These are phyloP conservation scores for Pilasporangium apinafurcum DNA, from an alignment of 352 stramenopile species.

Conservation along the genomic window DNA sequence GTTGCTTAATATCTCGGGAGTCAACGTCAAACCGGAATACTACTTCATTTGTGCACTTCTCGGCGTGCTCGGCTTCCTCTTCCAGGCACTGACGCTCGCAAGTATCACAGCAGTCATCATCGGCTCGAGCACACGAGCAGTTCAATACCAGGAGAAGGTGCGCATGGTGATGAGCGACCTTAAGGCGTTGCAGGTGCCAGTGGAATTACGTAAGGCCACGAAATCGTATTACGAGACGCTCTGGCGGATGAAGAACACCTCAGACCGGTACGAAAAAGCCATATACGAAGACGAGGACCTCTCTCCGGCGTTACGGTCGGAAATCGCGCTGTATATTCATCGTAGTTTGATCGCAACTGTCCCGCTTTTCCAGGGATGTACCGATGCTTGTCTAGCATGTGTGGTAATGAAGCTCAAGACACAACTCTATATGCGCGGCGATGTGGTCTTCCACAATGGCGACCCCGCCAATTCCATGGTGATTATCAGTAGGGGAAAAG, in stretches of 20 bases:
- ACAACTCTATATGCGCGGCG: constrained; percentile 50
- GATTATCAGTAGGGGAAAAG: constrained; percentile 56
- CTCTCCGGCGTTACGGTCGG: constrained; percentile 36
- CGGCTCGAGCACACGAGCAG: constrained; percentile 29
- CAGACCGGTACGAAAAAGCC: constrained; percentile 54
- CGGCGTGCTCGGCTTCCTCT: constrained; percentile 38
- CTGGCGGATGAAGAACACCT: constrained; percentile 65
- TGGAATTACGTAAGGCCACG: constrained; percentile 39
- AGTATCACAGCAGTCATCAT: constrained; percentile 49
- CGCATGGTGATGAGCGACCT: constrained; percentile 56
- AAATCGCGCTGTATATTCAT: constrained; percentile 63
- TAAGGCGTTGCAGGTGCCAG: constrained; percentile 47
- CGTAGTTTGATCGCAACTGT: constrained; percentile 42
- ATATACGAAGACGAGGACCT: constrained; percentile 69
- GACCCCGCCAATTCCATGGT: constrained; percentile 53
- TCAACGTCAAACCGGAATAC: constrained; percentile 24
- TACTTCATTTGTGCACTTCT: constrained; percentile 32
- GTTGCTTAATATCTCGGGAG: constrained; percentile 42
- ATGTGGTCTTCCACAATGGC: constrained; percentile 57
- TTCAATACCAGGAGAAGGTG: constrained; percentile 62
- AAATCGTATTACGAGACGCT: constrained; percentile 62
- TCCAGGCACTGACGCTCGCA: constrained; percentile 39
- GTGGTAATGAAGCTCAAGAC: constrained; percentile 55
- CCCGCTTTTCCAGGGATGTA: constrained; percentile 51
- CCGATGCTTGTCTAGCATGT: constrained; percentile 40